Percentiles rank a stretch among this genome's conserved stretches.
Conservation (phyloP, 768 basidiomycete genomes). For the Macrolepiota dolichaula region DNA sequence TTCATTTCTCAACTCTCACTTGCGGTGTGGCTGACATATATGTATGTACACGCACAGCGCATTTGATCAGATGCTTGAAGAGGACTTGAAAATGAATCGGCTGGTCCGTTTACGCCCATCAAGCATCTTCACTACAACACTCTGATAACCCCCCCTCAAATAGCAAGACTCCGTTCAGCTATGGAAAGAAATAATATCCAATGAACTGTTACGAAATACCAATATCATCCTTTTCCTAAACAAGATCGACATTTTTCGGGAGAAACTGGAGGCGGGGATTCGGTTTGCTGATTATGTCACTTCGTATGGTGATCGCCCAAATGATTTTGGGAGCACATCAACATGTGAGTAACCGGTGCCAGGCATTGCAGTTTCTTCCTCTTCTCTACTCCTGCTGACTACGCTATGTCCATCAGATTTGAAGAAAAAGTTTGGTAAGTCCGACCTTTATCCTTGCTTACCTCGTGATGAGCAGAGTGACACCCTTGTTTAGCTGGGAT, state of each 20-base stretch:
- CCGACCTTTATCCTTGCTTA: not conserved
- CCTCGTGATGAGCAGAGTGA: not conserved
- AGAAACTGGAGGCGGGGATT: conserved; percentile 64
- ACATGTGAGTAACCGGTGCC: conserved; percentile 45
- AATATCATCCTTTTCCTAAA: conserved; percentile 80
- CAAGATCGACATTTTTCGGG: conserved; percentile 72
- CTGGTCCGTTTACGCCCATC: conserved; percentile 36
- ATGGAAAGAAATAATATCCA: conserved; percentile 72
- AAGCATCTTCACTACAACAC: not conserved
- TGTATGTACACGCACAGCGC: too few species aligned
- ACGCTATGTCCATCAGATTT: conserved; percentile 8
- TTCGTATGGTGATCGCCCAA: conserved; percentile 67
- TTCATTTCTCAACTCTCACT: too few species aligned
- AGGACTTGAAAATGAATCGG: conserved; percentile 62
- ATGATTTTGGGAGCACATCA: conserved; percentile 66
- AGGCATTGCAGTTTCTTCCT: not conserved
- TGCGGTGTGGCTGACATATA: too few species aligned
- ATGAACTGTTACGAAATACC: conserved; percentile 66
- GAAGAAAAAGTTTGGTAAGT: conserved; percentile 39
- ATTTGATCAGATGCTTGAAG: conserved; percentile 68
- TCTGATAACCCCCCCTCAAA: not conserved
- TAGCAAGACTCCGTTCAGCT: conserved; percentile 77
- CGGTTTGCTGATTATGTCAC: conserved; percentile 66
- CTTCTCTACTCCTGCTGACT: not conserved
- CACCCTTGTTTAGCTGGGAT: not conserved